These are phyloP conservation scores for Candida sp. DNA, from an alignment of 1,139 yeast genomes.

Conservation along the genomic window DNA sequence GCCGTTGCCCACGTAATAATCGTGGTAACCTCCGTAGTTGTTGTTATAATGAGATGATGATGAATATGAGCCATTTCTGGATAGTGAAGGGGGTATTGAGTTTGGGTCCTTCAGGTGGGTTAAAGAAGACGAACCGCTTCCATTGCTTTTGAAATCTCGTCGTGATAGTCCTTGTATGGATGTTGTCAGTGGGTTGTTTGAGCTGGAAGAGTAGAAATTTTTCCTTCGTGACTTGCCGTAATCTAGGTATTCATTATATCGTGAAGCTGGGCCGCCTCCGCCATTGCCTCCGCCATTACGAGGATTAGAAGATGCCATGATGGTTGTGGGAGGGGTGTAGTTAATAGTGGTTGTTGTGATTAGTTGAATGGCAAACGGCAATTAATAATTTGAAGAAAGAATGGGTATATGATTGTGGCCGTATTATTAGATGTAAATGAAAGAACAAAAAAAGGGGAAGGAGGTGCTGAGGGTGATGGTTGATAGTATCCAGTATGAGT, in stretches of 20 bases:
- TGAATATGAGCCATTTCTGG: conserved; percentile 9
- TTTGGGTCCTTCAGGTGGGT: conserved; percentile 18
- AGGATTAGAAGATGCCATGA: conserved; percentile 28
- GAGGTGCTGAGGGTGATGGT: too few relatives aligned
- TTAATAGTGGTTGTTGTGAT: not conserved
- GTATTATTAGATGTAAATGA: not conserved
- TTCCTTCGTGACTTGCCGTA: conserved; percentile 39
- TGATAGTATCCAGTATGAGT: too few relatives aligned
- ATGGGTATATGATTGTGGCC: not conserved
- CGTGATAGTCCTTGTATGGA: conserved; percentile 11
- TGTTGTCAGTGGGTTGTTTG: conserved; percentile 10
- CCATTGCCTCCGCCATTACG: not conserved
- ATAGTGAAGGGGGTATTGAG: conserved; percentile 7
- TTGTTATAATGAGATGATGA: conserved; percentile 22
- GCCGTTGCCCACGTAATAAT: conserved; percentile 13
- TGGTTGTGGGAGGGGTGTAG: not conserved
- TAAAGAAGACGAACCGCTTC: conserved; percentile 27
- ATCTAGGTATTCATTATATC: conserved; percentile 34
- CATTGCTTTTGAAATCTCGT: conserved; percentile 18
- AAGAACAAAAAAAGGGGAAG: not conserved
- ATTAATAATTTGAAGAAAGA: not conserved
- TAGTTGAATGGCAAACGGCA: not conserved
- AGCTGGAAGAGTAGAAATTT: conserved; percentile 29
- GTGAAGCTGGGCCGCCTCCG: conserved; percentile 9
- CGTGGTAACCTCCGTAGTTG: conserved; percentile 25